phyloP scores from a whole-genome alignment of 1,139 yeast species.

The Diutina sp. region DNA sequence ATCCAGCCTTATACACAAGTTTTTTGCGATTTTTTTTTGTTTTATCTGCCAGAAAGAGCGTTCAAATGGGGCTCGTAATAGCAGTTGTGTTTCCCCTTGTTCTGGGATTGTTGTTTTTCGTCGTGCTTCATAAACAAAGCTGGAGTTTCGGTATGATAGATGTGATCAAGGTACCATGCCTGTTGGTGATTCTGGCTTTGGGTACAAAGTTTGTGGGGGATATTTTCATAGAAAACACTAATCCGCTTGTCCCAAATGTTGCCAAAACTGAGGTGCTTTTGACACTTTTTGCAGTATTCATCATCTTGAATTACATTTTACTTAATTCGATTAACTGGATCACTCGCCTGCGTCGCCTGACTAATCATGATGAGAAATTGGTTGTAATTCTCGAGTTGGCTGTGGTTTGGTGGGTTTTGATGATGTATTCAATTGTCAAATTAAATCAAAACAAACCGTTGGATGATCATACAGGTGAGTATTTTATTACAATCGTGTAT shows the following conservation, averaged over 20 bases:
- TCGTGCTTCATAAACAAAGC: conserved; percentile 31
- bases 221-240: conserved; percentile 19
- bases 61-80: conserved; percentile 41
- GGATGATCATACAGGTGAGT: conserved; percentile 51
- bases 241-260: conserved; percentile 50
- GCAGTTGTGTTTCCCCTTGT: conserved; percentile 45
- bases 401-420: conserved; percentile 40
- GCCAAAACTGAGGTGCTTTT: conserved; percentile 23
- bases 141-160: conserved; percentile 6
- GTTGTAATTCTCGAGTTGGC: conserved; percentile 48
- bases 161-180: conserved; percentile 40
- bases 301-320: conserved; percentile 42
- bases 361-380: conserved; percentile 61
- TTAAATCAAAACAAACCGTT: conserved; percentile 25
- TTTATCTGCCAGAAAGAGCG: conserved; percentile 36
- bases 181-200: conserved; percentile 21
- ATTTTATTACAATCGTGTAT: conserved; percentile 38
- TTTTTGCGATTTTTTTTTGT: conserved; percentile 48
- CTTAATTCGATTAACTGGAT: conserved; percentile 33
- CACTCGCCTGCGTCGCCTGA: conserved; percentile 35
- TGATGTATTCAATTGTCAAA: conserved; percentile 34
- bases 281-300: conserved; percentile 23
- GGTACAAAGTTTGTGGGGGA: conserved; percentile 23
- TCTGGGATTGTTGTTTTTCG: conserved; percentile 32
- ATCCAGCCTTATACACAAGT: conserved; percentile 51